Evolutionary conservation across 2,329 filamentous ascomycete species (phyloP).

Genomic region (Aspergillus aculeatus): DNA sequence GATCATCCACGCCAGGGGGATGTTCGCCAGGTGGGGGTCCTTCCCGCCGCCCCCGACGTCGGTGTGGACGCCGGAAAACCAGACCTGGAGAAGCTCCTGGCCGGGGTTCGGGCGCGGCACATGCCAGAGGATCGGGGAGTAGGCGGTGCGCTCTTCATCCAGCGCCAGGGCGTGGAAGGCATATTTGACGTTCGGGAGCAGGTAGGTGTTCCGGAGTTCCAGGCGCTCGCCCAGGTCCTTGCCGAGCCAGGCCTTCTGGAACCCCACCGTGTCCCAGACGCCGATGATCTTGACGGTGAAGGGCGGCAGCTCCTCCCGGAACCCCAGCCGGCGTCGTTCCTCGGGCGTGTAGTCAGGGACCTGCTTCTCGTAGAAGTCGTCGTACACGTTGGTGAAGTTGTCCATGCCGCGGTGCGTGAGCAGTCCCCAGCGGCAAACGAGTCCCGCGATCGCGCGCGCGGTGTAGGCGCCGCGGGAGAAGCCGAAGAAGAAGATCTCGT

Average conservation of each 20-base stretch:
- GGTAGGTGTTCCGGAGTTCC: constrained; percentile 42
- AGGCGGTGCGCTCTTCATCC: constrained; percentile 44
- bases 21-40: constrained; percentile 46
- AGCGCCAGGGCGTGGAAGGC: constrained; percentile 48
- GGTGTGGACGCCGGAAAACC: constrained; percentile 49
- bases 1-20: constrained; percentile 59
- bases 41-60: constrained; percentile 49
- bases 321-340: constrained; percentile 13
- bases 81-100: constrained; percentile 46
- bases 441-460: constrained; percentile 46
- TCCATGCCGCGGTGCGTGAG: constrained; percentile 36
- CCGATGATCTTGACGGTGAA: constrained; percentile 43
- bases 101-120: constrained; percentile 42
- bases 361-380: constrained; percentile 22
- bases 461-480: constrained; percentile 51
- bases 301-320: constrained; percentile 16
- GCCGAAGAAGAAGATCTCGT: constrained; percentile 51
- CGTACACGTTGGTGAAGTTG: constrained; percentile 24
- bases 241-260: constrained; percentile 20
- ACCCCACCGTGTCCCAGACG: constrained; percentile 48
- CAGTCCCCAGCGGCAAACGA: constrained; percentile 48
- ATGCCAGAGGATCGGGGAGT: constrained; percentile 46
- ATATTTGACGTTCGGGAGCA: constrained; percentile 40
- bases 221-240: constrained; percentile 20
- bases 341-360: constrained; percentile 6